A percentile compares a stretch with the other conserved stretches of the same genome.
Conservation (phyloP, 106 monocot species). For the Narthecium ossifragum region DNA sequence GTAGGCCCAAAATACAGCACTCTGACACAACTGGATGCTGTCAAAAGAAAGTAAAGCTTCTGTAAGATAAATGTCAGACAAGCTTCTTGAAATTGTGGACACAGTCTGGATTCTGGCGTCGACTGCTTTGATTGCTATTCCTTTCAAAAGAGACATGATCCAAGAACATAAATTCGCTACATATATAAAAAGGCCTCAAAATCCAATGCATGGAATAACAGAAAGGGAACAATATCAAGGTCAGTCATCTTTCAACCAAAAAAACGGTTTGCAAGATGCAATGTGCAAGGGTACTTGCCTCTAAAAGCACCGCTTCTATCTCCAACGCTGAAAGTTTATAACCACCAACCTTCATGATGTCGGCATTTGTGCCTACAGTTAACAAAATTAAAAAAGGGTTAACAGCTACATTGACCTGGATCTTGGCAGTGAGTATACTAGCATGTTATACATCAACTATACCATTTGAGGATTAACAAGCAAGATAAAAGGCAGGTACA, state of each 20-base stretch:
- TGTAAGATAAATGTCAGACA: neutral
- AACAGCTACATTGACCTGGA: too few species aligned
- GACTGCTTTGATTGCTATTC: too few species aligned
- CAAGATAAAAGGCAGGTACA: too few species aligned
- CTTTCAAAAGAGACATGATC: too few species aligned
- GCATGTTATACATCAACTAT: too few species aligned
- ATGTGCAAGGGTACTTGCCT: constrained; percentile 42
- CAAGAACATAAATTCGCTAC: too few species aligned
- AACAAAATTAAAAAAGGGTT: neutral
- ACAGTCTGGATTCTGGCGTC: too few species aligned
- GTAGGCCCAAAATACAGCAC: constrained; percentile 77
- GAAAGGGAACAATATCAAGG: neutral
- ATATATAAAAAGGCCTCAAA: too few species aligned
- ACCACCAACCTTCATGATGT: constrained; percentile 99
- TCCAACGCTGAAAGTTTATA: constrained; percentile 95
- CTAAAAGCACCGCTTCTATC: constrained; percentile 83
- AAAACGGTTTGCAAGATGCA: neutral
- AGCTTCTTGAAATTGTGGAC: too few species aligned
- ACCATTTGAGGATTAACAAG: too few species aligned
- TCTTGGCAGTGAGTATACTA: too few species aligned
- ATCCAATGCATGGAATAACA: too few species aligned
- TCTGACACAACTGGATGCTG: constrained; percentile 83
- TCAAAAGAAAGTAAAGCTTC: neutral
- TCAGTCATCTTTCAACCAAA: neutral
- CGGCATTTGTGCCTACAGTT: constrained; percentile 86